A percentile compares a stretch with the other conserved stretches of the same genome.
Conservation (phyloP, 2,329 filamentous ascomycete genomes). For the Apiospora koreana region DNA sequence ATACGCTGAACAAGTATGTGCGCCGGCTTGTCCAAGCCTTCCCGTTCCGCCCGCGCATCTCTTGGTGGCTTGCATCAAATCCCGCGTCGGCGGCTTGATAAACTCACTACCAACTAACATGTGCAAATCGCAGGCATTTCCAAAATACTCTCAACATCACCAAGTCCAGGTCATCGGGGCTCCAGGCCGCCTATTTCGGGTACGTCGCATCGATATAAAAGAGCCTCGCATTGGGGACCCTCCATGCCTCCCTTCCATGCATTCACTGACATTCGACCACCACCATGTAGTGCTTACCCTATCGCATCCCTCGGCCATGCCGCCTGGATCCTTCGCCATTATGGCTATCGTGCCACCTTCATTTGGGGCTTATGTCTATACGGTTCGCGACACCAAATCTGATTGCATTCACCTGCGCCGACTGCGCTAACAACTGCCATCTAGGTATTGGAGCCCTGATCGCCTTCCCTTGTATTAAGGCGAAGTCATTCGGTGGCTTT, state of each 20-base stretch:
- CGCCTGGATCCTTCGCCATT: constrained; percentile 66
- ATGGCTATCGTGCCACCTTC: constrained; percentile 65
- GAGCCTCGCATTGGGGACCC: neutral
- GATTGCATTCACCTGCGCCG: constrained; percentile 21
- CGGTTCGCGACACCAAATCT: constrained; percentile 28
- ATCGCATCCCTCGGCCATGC: constrained; percentile 64
- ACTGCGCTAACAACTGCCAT: constrained; percentile 12
- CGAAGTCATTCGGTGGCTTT: constrained; percentile 72
- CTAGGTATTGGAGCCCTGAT: constrained; percentile 55
- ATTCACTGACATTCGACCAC: constrained; percentile 14
- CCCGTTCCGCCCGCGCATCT: neutral
- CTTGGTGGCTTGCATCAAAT: neutral
- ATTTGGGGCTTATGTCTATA: constrained; percentile 69
- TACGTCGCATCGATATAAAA: constrained; percentile 28
- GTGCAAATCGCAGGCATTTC: constrained; percentile 49
- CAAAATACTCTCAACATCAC: constrained; percentile 56
- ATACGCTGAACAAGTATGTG: constrained; percentile 42
- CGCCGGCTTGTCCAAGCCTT: neutral
- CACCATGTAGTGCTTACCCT: constrained; percentile 57
- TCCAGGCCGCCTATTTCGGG: constrained; percentile 67
- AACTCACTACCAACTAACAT: neutral
- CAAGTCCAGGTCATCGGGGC: constrained; percentile 58
- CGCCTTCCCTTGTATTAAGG: constrained; percentile 58
- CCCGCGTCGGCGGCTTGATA: neutral
- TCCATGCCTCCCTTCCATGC: neutral